Percentiles rank a stretch among this genome's conserved stretches.
These are phyloP conservation scores for Cyclocybe aegerita DNA, from an alignment of 768 basidiomycete genomes.

Conservation along the genomic window DNA sequence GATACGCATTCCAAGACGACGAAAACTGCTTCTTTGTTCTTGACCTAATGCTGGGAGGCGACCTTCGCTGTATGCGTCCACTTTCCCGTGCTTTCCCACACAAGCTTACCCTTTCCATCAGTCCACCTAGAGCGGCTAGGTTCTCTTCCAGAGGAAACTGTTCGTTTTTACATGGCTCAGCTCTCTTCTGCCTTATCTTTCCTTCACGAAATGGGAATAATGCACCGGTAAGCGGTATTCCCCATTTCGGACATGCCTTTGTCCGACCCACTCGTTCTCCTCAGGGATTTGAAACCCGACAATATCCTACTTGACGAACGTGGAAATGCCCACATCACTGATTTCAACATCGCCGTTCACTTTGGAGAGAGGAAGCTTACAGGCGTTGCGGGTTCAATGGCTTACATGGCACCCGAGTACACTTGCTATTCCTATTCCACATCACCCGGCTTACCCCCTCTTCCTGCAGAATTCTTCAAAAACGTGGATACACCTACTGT, in stretches of 20 bases:
- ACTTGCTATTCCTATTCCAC: slow-evolving; percentile 17
- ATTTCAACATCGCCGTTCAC: slow-evolving; percentile 99
- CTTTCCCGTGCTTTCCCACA: slow-evolving; percentile 1
- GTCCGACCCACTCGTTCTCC: slow-evolving; percentile 13
- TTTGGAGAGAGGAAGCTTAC: slow-evolving; percentile 86
- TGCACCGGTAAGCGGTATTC: slow-evolving; percentile 75
- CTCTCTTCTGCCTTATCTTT: slow-evolving; percentile 85
- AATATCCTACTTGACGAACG: slow-evolving; percentile 95
- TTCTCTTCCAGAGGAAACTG: slow-evolving; percentile 70
- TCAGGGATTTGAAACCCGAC: slow-evolving; percentile 94
- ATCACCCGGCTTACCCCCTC: background rate
- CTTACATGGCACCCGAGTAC: slow-evolving; percentile 93
- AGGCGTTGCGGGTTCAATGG: slow-evolving; percentile 97
- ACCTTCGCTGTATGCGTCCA: slow-evolving; percentile 75
- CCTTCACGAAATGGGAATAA: slow-evolving; percentile 90
- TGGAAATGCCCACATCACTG: slow-evolving; percentile 95
- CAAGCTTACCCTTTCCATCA: slow-evolving; percentile 9
- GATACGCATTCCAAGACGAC: slow-evolving; percentile 97
- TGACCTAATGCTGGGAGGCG: slow-evolving; percentile 96
- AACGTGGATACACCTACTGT: slow-evolving; percentile 90
- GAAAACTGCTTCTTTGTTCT: slow-evolving; percentile 99
- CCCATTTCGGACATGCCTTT: slow-evolving; percentile 16
- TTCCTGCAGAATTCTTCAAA: slow-evolving; percentile 66
- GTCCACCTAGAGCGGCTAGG: slow-evolving; percentile 88
- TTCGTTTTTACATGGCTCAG: slow-evolving; percentile 89